phyloP scores from a whole-genome alignment of 495 filamentous ascomycete genomes.

The Cercophora newfieldiana region DNA sequence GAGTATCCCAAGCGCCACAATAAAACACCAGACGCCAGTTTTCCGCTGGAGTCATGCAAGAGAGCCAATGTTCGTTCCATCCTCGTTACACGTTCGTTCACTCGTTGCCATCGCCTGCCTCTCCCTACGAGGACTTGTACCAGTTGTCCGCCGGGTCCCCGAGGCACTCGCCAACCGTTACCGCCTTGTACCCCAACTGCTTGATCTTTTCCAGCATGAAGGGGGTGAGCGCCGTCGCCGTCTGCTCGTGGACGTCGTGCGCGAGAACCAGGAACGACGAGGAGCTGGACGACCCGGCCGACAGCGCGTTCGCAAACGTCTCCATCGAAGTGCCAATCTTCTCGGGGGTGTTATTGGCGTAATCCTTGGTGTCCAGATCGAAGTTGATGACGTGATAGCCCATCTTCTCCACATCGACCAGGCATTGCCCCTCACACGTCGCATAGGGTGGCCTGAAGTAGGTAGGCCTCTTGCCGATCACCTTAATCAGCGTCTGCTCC shows the following conservation, averaged over 20 bases:
- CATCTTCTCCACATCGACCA: constrained; percentile 30
- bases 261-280: constrained; percentile 33
- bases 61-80: neutral
- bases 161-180: constrained; percentile 63
- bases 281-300: constrained; percentile 16
- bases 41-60: neutral
- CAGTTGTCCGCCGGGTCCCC: constrained; percentile 58
- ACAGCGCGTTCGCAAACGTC: constrained; percentile 28
- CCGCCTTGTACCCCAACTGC: constrained; percentile 35
- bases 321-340: constrained; percentile 25
- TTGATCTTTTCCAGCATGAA: constrained; percentile 34
- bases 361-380: constrained; percentile 48
- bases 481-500: constrained; percentile 29
- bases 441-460: constrained; percentile 49
- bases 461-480: constrained; percentile 41
- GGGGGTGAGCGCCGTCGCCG: constrained; percentile 31
- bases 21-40: neutral
- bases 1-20: neutral
- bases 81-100: neutral
- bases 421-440: constrained; percentile 32
- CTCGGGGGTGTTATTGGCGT: constrained; percentile 26
- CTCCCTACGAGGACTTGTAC: constrained; percentile 47
- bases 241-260: constrained; percentile 44
- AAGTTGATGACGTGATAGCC: constrained; percentile 46
- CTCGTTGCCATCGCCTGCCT: neutral